Conservation (phyloP, 2,329 filamentous ascomycete genomes). For the Ascochyta koolunga region DNA sequence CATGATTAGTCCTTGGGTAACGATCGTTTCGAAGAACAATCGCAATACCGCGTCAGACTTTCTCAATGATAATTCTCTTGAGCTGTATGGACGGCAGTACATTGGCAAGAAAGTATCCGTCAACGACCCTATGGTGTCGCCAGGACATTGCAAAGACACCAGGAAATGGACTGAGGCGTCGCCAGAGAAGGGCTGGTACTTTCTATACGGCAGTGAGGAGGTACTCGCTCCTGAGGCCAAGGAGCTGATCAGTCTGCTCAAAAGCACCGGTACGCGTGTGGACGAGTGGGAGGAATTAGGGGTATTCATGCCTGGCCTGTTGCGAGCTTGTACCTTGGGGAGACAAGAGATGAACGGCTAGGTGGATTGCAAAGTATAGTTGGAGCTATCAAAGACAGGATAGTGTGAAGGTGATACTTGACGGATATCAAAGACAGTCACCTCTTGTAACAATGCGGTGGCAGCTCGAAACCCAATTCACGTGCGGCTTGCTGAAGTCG, state of each 20-base stretch:
- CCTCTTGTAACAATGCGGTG: conserved; percentile 3
- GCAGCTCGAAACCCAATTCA: conserved; percentile 12
- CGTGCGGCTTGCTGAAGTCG: conserved; percentile 6
- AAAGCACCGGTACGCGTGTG: conserved; percentile 61
- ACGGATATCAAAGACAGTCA: neutral
- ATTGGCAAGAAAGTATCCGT: conserved; percentile 58
- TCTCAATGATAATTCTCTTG: conserved; percentile 69
- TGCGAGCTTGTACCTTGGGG: conserved; percentile 63
- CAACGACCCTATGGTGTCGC: conserved; percentile 68
- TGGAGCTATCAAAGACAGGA: conserved; percentile 39
- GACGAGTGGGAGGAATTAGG: conserved; percentile 63
- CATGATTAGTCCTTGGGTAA: conserved; percentile 82
- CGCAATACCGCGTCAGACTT: conserved; percentile 76
- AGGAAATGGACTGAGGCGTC: conserved; percentile 70
- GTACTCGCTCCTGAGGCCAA: conserved; percentile 75
- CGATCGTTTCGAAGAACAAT: conserved; percentile 71
- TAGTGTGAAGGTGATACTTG: conserved; percentile 18
- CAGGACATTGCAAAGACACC: conserved; percentile 70
- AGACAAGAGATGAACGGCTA: conserved; percentile 53
- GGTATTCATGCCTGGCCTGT: conserved; percentile 86
- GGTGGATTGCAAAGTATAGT: conserved; percentile 56
- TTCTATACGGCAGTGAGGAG: conserved; percentile 78
- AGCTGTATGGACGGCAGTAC: conserved; percentile 74
- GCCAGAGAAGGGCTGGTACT: conserved; percentile 69
- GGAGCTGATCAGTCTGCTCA: conserved; percentile 62